Base-by-base conservation (phyloP, 2,329 filamentous ascomycete genomes). In the Cladorrhinum sp. region DNA sequence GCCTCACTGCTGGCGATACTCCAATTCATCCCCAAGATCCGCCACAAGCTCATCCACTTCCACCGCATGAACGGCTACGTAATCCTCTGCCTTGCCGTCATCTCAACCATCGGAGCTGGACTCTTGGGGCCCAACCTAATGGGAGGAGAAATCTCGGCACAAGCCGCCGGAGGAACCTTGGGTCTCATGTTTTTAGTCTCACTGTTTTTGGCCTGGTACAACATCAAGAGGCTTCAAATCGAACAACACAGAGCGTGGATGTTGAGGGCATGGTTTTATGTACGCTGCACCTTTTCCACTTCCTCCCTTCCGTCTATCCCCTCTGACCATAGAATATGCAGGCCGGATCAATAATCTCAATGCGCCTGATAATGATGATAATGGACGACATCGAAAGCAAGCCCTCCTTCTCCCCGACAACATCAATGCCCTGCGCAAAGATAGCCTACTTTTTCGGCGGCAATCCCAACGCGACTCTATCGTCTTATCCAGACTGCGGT, bases 161-260 rank as follows among this genome's bases (percentile, higher is more conserved):
- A 86, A 65, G 69, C 72, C 0, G 76, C 67, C 1, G 69, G 80
- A 0, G 78, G 78, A 0, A 56, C 78, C 0, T 66, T 84, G 0
- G 77, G 72, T 1, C 74, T 83, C 27, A 67, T 78, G 8, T 81
- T 82, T 1, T 69, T 79, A 0, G 64, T 70, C 1, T 75, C 77
- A 9, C 69, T 83, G 23, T 62, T 68, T 0, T 61, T 86, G 49
- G 81, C 83, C 1, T 79, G 78, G 29, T 74, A 80, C 68, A 86
- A 86, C 63, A 80, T 88, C 69, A 86, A 83, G 69, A 73, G 76
- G 1, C 70, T 87, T 1, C 84, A 87, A 67, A 83, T 89, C 53
- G 83, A 87, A 29, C 80, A 87, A 66, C 85, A 88, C 62, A 77
- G 85, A 1, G 82, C 82, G 2, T 88, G 84, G 85, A 88, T 87